Base-by-base conservation (phyloP, 371 early-diverging fungal species). In the Furculomyces boomerangus region DNA sequence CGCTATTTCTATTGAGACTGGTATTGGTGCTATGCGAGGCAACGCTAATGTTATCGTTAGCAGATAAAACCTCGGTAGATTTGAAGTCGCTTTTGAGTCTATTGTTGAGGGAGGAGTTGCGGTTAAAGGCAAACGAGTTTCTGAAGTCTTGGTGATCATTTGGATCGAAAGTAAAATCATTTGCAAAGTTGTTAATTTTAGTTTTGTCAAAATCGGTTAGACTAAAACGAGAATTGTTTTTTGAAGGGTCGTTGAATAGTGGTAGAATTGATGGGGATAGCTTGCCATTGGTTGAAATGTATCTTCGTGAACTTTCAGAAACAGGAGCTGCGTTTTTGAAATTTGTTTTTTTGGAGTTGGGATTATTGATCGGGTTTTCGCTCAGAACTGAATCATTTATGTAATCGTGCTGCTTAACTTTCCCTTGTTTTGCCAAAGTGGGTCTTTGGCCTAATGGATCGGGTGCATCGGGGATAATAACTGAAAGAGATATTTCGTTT, bases 391-490 rank as follows among this genome's bases (percentile, higher is more conserved):
- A 10, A 26, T 31, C 25, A 16, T 3, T 13, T 13, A 31, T 26
- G 3, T 22, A 28, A 16, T 49, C 49, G 28, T 31, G 25, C 5
- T 13, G 18, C 10, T 10, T 22, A 5, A 3, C 49, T 49, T 49
- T 49, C 26, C 30, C 30, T 3, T 20, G 26, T 31, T 28, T 31
- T 22, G 49, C 49, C 10, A 26, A 10, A 16, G 10, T 18, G 7
- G 67, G 67, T 20, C 57, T 62, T 5, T 61, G 59, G 48, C 67
- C 53, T 30, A 66, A 43, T 29, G 63, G 66, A 20, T 30, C 48
- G 3, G 2, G 40, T 24, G 29, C 26, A 45, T 54, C 55, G 2
- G 54, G 44, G 10, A 43, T 39, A 24, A 54, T 27, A 3, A 46
- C 27, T 1, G 55, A 54, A 2, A 54, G 16, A 10, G 55, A 54